Evolutionary conservation across 805 yeast genomes (phyloP), one percentile per base, ranked within the genome.

Genomic region (Wickerhamiella parazyma): DNA sequence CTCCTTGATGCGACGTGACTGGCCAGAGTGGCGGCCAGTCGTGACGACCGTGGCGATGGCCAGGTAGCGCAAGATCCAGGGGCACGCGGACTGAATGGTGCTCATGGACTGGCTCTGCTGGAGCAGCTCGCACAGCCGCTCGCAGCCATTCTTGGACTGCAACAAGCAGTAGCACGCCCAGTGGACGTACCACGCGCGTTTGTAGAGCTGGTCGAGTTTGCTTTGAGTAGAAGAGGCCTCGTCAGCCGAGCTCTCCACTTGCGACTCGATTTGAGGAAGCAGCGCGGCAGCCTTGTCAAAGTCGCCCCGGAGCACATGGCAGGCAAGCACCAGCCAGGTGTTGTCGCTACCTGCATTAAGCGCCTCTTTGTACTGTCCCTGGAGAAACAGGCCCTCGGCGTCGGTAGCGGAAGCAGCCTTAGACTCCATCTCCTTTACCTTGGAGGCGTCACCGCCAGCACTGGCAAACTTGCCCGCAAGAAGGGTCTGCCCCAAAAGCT

Each of bases 1-100:
- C 50, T 78, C 83, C 58, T 68, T 75, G 45, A 77, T 62, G 52
- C 72, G 70, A 56, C 73, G 72, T 54, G 70, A 73, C 63, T 69
- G 66, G 57, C 49, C 55, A 37, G 46, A 43, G 33, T 42, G 4
- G 42, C 60, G 59, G 28, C 58, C 55, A 18, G 33, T 19, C 49
- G 55, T 45, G 26, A 53, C 43, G 5, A 61, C 55, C 10, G 76
- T 77, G n/a, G 80, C 78, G 22, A 73, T 79, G 20, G 75, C 71
- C 44, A 78, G 58, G 55, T 78, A 78, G 54, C 84, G 70, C 50
- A 77, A 58, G 40, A 78, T 64, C 85, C 85, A 78, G 17, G 84
- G 85, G 55, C 78, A 71, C 7, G 80, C 67, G 25, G 81, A 80
- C 61, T 78, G 83, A 55, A 78, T 77, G 2, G 82, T 71, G 46